Evolutionary conservation across 176 grass and related monocot genomes (phyloP).

Genomic region (Oryza officinalis): DNA sequence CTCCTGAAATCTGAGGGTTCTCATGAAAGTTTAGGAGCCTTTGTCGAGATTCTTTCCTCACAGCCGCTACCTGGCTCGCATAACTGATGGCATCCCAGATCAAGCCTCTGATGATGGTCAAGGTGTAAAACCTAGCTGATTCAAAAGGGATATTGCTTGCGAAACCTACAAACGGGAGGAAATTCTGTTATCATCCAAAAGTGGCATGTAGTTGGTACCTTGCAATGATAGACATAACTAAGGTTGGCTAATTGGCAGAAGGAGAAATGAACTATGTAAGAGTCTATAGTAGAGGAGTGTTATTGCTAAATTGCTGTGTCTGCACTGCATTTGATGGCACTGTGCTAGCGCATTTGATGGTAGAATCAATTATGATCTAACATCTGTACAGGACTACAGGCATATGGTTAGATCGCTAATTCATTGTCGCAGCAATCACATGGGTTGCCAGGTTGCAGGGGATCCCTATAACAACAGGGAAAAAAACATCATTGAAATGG

Average conservation of each 20-base stretch:
- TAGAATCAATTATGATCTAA: not conserved
- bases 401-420: constrained; percentile 7
- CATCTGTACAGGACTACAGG: not conserved
- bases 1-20: constrained; percentile 38
- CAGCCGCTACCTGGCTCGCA: constrained; percentile 28
- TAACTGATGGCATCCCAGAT: constrained; percentile 57
- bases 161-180: constrained; percentile 40
- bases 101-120: constrained; percentile 53
- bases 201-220: not conserved
- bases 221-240: not conserved
- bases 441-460: not conserved
- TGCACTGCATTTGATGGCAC: no score
- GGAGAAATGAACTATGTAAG: not conserved
- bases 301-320: not conserved
- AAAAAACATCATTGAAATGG: not conserved
- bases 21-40: constrained; percentile 50
- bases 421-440: constrained; percentile 7
- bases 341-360: no score
- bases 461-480: not conserved
- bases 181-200: constrained; percentile 40
- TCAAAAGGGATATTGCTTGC: constrained; percentile 47
- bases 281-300: not conserved
- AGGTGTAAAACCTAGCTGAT: constrained; percentile 49
- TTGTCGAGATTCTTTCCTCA: constrained; percentile 53
- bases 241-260: not conserved